A percentile compares a stretch with the other conserved stretches of the same genome.
phyloP scores from a whole-genome alignment of 257 asterid species.

The Solanum neorickii region DNA sequence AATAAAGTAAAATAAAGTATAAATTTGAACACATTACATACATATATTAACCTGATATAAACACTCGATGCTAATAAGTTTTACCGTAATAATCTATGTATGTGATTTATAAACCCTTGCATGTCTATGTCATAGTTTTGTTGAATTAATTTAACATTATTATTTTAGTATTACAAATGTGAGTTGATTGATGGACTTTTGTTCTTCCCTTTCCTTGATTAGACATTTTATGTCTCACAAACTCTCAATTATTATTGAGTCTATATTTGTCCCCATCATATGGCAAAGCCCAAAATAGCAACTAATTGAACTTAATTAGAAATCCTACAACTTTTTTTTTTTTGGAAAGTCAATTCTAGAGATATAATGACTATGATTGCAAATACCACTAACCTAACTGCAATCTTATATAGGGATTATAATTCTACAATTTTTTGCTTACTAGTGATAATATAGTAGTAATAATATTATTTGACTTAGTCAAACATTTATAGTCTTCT shows the following conservation, averaged over 20 bases:
- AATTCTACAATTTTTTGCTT: not conserved
- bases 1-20: too few species aligned
- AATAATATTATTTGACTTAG: not conserved
- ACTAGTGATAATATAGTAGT: not conserved
- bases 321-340: not conserved
- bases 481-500: not conserved
- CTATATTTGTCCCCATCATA: not conserved
- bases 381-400: not conserved
- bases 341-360: not conserved
- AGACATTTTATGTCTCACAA: not conserved
- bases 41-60: fast-evolving
- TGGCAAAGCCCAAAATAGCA: not conserved
- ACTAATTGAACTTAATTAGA: not conserved
- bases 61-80: fast-evolving
- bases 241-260: not conserved
- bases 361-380: not conserved
- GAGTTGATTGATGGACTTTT: not conserved
- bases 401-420: not conserved
- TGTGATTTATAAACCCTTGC: not conserved
- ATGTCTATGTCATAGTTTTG: not conserved
- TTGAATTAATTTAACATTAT: not conserved
- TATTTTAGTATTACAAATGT: not conserved
- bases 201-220: not conserved
- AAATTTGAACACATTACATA: too few species aligned
- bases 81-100: not conserved